phyloP scores from a whole-genome alignment of 2,329 filamentous ascomycete genomes.

The Exophiala spinifera region DNA sequence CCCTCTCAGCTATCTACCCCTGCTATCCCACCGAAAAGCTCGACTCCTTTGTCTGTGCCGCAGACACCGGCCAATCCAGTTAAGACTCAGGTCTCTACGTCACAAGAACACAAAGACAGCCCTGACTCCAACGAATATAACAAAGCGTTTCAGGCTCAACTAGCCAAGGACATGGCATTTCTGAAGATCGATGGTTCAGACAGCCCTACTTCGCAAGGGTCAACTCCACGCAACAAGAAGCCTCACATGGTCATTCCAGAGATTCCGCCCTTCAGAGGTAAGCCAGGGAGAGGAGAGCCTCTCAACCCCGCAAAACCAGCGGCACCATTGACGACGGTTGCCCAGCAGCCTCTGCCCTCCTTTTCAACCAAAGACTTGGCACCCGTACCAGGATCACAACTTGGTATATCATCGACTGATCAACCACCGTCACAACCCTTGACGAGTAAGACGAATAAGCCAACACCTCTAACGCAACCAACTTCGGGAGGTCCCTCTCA shows the following conservation, averaged over 20 bases:
- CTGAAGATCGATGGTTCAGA: constrained; percentile 35
- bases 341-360: constrained; percentile 32
- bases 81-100: constrained; percentile 38
- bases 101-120: constrained; percentile 34
- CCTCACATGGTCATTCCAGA: constrained; percentile 33
- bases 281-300: constrained; percentile 27
- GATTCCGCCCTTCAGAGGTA: constrained; percentile 35
- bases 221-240: constrained; percentile 30
- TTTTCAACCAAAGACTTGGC: constrained; percentile 28
- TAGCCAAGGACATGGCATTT: constrained; percentile 42
- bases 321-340: constrained; percentile 26
- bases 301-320: constrained; percentile 25
- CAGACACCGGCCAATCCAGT: constrained; percentile 46
- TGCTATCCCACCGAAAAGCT: not conserved
- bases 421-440: constrained; percentile 23
- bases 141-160: constrained; percentile 40
- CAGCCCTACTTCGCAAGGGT: constrained; percentile 24
- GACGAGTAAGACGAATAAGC: constrained; percentile 13
- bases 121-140: constrained; percentile 41
- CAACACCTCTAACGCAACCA: constrained; percentile 28
- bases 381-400: constrained; percentile 18
- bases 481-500: constrained; percentile 24
- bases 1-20: not conserved
- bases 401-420: constrained; percentile 13
- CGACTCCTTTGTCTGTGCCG: constrained; percentile 37